phyloP scores from a whole-genome alignment of 495 filamentous ascomycete species.

The Penicillium paxilli region DNA sequence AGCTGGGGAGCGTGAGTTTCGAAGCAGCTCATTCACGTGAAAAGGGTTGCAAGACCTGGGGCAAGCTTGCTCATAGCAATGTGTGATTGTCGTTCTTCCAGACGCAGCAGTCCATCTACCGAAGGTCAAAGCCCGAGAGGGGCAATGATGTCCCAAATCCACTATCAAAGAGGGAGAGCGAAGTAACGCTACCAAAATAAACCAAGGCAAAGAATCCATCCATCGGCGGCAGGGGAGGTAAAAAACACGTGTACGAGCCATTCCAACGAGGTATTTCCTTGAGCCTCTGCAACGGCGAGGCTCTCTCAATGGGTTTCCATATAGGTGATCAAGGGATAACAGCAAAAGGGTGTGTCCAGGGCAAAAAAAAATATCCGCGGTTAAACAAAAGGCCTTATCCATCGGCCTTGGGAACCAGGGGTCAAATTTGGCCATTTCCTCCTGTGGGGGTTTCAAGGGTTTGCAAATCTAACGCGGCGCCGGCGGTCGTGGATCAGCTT shows the following conservation, averaged over 20 bases:
- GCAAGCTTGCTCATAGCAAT: neutral
- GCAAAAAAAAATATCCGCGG: constrained; percentile 5
- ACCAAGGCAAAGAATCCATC: neutral
- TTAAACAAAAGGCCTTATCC: constrained; percentile 1
- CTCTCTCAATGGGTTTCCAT: constrained; percentile 1
- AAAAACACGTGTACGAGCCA: neutral
- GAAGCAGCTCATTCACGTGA: neutral
- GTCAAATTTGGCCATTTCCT: constrained; percentile 7
- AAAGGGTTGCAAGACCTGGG: neutral
- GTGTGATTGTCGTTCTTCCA: constrained; percentile 1
- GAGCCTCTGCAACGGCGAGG: neutral
- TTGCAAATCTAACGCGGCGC: constrained; percentile 47
- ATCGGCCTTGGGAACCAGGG: constrained; percentile 1
- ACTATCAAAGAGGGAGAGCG: neutral
- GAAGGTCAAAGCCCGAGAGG: neutral
- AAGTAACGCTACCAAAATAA: neutral
- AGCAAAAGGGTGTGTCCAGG: constrained; percentile 2
- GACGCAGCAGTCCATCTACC: neutral
- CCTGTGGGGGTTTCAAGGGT: constrained; percentile 37
- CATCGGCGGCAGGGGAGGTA: neutral
- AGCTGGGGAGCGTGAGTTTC: neutral
- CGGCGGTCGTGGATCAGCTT: constrained; percentile 67
- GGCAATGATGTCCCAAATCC: neutral
- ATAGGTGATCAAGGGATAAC: neutral
- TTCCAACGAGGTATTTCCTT: neutral